Evolutionary conservation across 1,139 yeast genomes (phyloP).

Genomic region (Debaryomyces sp.): DNA sequence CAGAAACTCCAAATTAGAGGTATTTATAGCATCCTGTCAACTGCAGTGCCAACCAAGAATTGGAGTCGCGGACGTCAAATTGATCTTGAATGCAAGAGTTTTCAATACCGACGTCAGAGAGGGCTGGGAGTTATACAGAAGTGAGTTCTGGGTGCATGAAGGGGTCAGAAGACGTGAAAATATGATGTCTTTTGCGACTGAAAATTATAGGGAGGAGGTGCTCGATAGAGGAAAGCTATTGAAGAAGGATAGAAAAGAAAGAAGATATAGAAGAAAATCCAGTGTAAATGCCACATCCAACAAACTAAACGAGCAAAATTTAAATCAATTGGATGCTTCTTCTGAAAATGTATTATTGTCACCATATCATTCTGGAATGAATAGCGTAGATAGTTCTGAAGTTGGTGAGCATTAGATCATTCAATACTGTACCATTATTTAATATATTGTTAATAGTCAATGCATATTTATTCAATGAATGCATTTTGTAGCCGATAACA

Average conservation of each 20-base stretch:
- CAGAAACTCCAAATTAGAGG: conserved; percentile 40
- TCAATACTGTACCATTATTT: conserved; percentile 2
- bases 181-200: conserved; percentile 38
- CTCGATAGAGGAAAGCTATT: conserved; percentile 29
- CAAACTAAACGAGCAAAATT: conserved; percentile 31
- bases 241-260: conserved; percentile 40
- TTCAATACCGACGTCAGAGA: conserved; percentile 85
- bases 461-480: neutral
- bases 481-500: neutral
- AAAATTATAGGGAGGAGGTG: conserved; percentile 13
- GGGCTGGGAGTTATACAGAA: conserved; percentile 93
- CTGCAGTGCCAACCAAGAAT: conserved; percentile 51
- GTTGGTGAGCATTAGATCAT: neutral
- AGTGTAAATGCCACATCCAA: conserved; percentile 9
- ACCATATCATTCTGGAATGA: conserved; percentile 10
- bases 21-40: conserved; percentile 44
- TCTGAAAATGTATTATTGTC: conserved; percentile 4
- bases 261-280: conserved; percentile 38
- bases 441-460: neutral
- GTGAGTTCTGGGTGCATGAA: conserved; percentile 91
- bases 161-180: conserved; percentile 65
- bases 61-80: conserved; percentile 58
- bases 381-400: conserved; percentile 2
- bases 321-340: conserved; percentile 20
- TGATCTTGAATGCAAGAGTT: conserved; percentile 78